Conservation (phyloP, 345 rosid species). For the Salix suchowensis region DNA sequence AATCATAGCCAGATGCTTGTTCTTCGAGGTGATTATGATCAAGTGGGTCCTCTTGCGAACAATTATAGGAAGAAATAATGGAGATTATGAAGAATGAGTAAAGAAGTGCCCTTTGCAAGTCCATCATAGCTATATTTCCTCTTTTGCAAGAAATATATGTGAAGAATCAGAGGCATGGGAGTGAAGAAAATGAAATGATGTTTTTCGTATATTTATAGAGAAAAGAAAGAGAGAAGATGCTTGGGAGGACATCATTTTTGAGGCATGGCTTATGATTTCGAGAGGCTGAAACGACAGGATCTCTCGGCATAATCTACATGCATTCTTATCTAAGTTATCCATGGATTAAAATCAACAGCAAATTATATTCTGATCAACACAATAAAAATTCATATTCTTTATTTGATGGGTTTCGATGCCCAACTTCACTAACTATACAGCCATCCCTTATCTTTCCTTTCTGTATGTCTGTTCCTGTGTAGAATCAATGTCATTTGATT, state of each 20-base stretch:
- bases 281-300: slow-evolving; percentile 40
- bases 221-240: not conserved
- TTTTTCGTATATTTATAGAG: slow-evolving; percentile 34
- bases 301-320: slow-evolving; percentile 12
- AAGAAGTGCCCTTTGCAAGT: not conserved
- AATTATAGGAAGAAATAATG: slow-evolving; percentile 2
- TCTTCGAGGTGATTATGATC: slow-evolving; percentile 14
- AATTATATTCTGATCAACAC: not conserved
- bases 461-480: too few species aligned
- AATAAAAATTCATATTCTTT: not conserved
- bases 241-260: not conserved
- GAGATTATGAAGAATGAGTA: not conserved
- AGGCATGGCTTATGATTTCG: slow-evolving; percentile 27
- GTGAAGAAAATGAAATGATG: slow-evolving; percentile 11
- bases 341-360: not conserved
- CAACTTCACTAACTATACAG: not conserved
- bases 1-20: slow-evolving; percentile 17
- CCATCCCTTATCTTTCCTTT: not conserved
- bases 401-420: not conserved
- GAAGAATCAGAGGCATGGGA: slow-evolving; percentile 1
- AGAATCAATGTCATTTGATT: not conserved
- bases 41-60: slow-evolving; percentile 17
- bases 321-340: not conserved
- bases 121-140: slow-evolving; percentile 20
- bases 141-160: not conserved